Evolutionary conservation across 1,284 basidiomycete species (phyloP).

Genomic region (Marasmius fiardii): DNA sequence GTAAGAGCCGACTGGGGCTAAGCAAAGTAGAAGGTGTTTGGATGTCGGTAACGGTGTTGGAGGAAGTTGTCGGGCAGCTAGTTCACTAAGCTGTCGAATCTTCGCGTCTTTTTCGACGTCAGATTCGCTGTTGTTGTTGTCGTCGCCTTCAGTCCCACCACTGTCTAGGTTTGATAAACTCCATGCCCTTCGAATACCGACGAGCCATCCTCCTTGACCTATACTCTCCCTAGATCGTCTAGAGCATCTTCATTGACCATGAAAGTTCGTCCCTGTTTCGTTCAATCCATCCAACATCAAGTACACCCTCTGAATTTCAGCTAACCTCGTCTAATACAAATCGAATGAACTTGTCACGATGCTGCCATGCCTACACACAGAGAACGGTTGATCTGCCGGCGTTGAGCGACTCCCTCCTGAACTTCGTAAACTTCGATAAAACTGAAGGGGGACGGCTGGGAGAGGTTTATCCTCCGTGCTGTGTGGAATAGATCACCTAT

Average conservation of each 20-base stretch:
- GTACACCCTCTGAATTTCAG: conserved; percentile 14
- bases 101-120: conserved; percentile 1
- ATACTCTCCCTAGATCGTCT: conserved; percentile 34
- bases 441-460: conserved; percentile 10
- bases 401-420: background rate
- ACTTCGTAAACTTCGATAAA: background rate
- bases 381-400: conserved; percentile 15
- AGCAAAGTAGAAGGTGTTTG: conserved; percentile 49
- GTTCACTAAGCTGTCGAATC: conserved; percentile 7
- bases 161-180: too few species aligned
- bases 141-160: conserved; percentile 5
- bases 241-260: conserved; percentile 22
- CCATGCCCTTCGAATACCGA: conserved; percentile 6
- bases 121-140: conserved; percentile 8
- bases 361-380: conserved; percentile 33
- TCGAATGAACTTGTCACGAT: conserved; percentile 34
- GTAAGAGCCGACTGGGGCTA: conserved; percentile 33
- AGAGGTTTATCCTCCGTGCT: conserved; percentile 15
- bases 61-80: conserved; percentile 21
- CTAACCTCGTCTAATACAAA: conserved; percentile 31
- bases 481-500: background rate
- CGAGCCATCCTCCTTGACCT: conserved; percentile 34
- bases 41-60: conserved; percentile 28
- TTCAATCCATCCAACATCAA: conserved; percentile 15
- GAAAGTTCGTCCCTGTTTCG: conserved; percentile 29